These are phyloP conservation scores for Musa acuminata DNA, from an alignment of 176 grass and related monocot genomes.

Conservation along the genomic window DNA sequence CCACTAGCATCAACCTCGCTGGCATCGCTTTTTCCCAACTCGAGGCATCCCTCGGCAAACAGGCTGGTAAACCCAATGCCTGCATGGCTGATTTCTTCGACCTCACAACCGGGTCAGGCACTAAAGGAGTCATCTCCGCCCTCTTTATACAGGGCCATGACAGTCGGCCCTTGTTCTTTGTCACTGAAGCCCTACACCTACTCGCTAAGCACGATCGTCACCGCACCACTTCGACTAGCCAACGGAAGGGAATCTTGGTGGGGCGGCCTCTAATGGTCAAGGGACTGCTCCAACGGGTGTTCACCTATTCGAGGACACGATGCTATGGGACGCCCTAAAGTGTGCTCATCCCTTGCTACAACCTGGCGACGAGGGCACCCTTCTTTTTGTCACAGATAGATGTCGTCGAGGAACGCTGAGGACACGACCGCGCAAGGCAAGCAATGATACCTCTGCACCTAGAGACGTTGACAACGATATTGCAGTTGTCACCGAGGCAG, in stretches of 20 bases:
- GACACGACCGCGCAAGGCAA: no score
- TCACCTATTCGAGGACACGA: not conserved
- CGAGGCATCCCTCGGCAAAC: not conserved
- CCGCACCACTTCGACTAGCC: not conserved
- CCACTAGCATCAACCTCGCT: no score
- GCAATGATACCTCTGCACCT: no score
- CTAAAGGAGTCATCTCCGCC: not conserved
- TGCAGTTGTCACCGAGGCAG: no score
- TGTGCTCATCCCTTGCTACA: not conserved
- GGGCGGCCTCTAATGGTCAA: not conserved
- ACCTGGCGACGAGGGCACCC: not conserved
- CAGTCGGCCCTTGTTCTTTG: not conserved
- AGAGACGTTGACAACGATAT: no score
- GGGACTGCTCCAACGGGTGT: not conserved
- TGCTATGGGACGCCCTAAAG: not conserved
- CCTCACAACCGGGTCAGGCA: not conserved
- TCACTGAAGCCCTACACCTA: not conserved
- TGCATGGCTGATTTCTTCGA: not conserved
- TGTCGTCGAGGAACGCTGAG: not conserved
- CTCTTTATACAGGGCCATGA: not conserved
- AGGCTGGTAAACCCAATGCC: not conserved
- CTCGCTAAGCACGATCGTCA: not conserved
- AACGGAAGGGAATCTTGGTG: not conserved
- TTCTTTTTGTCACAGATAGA: not conserved
- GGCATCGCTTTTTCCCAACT: not conserved